Evolutionary conservation across 2,329 filamentous ascomycete genomes (phyloP).

Genomic region (Xylaria sp.): DNA sequence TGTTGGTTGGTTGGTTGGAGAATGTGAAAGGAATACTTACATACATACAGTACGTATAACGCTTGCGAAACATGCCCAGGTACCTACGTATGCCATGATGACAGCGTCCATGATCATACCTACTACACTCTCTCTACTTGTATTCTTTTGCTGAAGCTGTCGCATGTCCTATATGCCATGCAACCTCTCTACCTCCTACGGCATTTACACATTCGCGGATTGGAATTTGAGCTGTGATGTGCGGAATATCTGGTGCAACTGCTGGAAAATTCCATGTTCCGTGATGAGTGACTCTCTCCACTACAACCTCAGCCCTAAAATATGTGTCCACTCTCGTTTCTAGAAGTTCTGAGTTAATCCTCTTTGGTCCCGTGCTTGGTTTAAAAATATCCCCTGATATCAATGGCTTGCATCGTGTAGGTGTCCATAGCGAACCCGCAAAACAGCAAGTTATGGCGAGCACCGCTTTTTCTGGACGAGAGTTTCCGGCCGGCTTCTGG

Average conservation of each 20-base stretch:
- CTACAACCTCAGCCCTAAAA: constrained; percentile 37
- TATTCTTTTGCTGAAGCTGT: constrained; percentile 18
- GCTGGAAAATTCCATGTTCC: constrained; percentile 22
- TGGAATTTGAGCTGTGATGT: constrained; percentile 9
- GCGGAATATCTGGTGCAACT: constrained; percentile 24
- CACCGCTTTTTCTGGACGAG: constrained; percentile 12
- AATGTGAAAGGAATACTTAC: constrained; percentile 29
- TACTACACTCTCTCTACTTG: too few species aligned
- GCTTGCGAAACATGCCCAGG: constrained; percentile 18
- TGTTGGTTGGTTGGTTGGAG: constrained; percentile 46
- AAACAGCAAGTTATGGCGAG: constrained; percentile 20
- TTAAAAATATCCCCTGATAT: constrained; percentile 7
- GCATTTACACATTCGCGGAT: constrained; percentile 14
- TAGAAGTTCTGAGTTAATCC: constrained; percentile 11
- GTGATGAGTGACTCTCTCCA: constrained; percentile 30
- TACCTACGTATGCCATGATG: constrained; percentile 22
- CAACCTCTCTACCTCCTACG: constrained; percentile 17
- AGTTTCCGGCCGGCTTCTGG: constrained; percentile 32
- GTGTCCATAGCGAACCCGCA: neutral
- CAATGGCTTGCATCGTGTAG: constrained; percentile 6
- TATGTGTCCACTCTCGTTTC: constrained; percentile 6
- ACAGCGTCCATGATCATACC: constrained; percentile 19
- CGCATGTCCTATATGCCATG: constrained; percentile 23
- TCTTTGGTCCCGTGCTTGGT: constrained; percentile 12
- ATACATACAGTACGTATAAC: constrained; percentile 7